Evolutionary conservation across 2,329 filamentous ascomycete genomes (phyloP).

Genomic region (Alternaria ethzedia): DNA sequence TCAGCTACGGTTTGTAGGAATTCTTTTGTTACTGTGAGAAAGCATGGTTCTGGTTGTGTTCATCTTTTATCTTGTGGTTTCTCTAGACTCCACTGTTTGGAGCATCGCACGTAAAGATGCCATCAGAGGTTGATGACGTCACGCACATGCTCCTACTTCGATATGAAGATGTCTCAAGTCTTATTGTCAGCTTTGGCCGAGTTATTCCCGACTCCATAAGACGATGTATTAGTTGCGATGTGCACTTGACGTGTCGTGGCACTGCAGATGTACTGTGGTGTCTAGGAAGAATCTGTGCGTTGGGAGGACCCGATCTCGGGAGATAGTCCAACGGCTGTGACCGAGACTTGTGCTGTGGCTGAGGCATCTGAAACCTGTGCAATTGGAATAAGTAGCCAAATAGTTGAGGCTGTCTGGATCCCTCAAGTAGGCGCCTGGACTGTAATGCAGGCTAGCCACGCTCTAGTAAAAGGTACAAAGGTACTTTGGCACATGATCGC

Average conservation of each 20-base stretch:
- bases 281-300: background rate
- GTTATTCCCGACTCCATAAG: background rate
- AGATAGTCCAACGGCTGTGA: background rate
- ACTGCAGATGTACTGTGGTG: background rate
- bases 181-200: background rate
- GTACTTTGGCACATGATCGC: constrained; percentile 26
- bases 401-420: background rate
- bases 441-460: background rate
- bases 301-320: constrained; percentile 1
- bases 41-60: background rate
- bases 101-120: background rate
- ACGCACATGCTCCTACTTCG: background rate
- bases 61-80: background rate
- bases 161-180: background rate
- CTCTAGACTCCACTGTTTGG: background rate
- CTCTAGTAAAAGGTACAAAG: background rate
- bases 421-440: background rate
- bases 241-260: constrained; percentile 2
- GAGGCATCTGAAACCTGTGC: background rate
- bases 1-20: background rate
- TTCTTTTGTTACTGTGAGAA: background rate
- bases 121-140: constrained; percentile 7
- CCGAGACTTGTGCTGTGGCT: background rate
- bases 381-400: background rate
- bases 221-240: background rate